Evolutionary conservation across 768 basidiomycete species (phyloP).

Genomic region (Russula vinacea): DNA sequence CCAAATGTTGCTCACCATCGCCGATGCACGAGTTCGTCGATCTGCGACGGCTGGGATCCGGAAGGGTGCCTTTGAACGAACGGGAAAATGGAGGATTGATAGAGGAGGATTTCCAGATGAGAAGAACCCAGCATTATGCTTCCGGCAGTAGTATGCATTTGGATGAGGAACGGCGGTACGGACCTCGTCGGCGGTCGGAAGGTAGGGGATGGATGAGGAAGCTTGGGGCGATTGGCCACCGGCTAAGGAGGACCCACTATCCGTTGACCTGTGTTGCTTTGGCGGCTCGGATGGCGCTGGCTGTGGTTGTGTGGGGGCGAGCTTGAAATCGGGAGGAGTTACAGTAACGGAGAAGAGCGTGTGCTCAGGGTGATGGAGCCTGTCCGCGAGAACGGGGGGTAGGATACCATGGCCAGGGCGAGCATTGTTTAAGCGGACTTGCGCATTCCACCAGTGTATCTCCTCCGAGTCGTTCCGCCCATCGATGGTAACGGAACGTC

Average conservation of each 20-base stretch:
- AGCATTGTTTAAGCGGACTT: constrained; percentile 41
- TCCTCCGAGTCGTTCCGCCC: constrained; percentile 62
- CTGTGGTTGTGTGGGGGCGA: constrained; percentile 32
- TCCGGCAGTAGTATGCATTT: constrained; percentile 77
- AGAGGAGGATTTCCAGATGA: constrained; percentile 63
- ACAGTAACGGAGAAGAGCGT: constrained; percentile 61
- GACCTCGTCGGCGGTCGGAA: constrained; percentile 61
- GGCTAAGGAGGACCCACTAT: constrained; percentile 20
- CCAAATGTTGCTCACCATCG: constrained; percentile 47
- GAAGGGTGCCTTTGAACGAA: constrained; percentile 53
- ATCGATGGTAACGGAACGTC: constrained; percentile 48
- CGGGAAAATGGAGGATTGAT: constrained; percentile 58
- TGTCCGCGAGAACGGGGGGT: constrained; percentile 62
- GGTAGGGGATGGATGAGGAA: constrained; percentile 30
- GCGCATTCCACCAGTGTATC: constrained; percentile 63
- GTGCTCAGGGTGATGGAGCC: constrained; percentile 70
- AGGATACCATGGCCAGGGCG: constrained; percentile 73
- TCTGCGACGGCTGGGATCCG: constrained; percentile 52
- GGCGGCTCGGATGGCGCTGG: constrained; percentile 20
- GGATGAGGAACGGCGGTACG: constrained; percentile 75
- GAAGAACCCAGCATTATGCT: constrained; percentile 79
- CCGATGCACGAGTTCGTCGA: constrained; percentile 51
- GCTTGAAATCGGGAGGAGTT: constrained; percentile 37
- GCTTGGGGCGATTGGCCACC: constrained; percentile 29
- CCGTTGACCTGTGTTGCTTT: constrained; percentile 11